phyloP scores from a whole-genome alignment of 257 asterid genomes.

The Scutellaria baicalensis region DNA sequence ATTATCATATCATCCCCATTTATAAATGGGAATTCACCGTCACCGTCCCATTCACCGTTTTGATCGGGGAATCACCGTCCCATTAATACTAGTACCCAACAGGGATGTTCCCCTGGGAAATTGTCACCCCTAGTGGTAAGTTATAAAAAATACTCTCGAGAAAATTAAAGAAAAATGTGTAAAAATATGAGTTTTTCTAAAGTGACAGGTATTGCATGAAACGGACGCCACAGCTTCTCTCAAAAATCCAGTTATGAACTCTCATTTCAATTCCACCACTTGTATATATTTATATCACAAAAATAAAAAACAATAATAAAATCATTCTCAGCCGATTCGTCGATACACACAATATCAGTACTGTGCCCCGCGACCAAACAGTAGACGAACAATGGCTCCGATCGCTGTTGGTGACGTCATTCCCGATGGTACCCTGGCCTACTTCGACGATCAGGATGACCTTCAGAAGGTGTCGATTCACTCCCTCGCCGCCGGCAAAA shows the following conservation, averaged over 20 bases:
- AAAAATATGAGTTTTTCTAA: too few species aligned
- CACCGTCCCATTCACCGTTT: too few species aligned
- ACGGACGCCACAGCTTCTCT: slow-evolving; percentile 11
- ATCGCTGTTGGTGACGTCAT: slow-evolving; percentile 59
- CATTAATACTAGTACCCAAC: too few species aligned
- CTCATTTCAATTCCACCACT: background rate
- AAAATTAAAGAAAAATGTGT: too few species aligned
- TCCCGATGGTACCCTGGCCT: slow-evolving; percentile 66
- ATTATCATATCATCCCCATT: too few species aligned
- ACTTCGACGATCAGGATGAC: slow-evolving; percentile 73
- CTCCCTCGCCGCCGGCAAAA: slow-evolving; percentile 73
- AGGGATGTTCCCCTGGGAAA: too few species aligned
- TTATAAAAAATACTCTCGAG: too few species aligned
- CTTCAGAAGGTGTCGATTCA: slow-evolving; percentile 59
- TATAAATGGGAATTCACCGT: too few species aligned
- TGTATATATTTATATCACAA: too few species aligned
- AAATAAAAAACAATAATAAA: too few species aligned
- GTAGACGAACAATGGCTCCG: slow-evolving; percentile 50
- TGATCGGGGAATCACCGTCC: too few species aligned
- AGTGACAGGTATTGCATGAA: background rate
- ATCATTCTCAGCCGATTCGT: background rate
- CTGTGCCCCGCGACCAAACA: background rate
- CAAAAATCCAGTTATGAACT: background rate
- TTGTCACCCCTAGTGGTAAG: too few species aligned
- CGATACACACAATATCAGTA: background rate